Base-by-base conservation (phyloP, 106 monocot species). In the Ottelia alismoides region DNA sequence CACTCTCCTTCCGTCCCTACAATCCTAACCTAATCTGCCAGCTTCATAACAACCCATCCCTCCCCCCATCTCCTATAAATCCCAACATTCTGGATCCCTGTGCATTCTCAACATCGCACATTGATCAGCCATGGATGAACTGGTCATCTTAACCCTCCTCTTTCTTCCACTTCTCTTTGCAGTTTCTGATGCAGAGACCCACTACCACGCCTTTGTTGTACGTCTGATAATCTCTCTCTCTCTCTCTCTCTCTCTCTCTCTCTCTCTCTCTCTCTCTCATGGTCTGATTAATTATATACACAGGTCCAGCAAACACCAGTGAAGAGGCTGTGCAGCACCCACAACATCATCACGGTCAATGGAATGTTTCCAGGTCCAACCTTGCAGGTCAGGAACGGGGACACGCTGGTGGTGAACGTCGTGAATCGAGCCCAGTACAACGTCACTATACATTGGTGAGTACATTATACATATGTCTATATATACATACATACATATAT, bases 301-400 rank as follows among this genome's bases (percentile, higher is more conserved):
- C 43, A 85, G 85, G 60, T 85, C 14, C 57, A 80, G 64, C 70
- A 54, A 27, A 80, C 76, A 47, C 64, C 62, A 54, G 80, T 85
- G 85, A 74, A 80, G 80, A 85, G 77, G 85, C 77, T 80, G 74
- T 85, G 85, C 80, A 65, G 55, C 31, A 67, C 46, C 2, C 72
- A 54, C 61, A 66, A 26, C 20, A 77, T 77, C 53, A 77, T 85
- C 12, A 85, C 85, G 1, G 76, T 85, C 51, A 85, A 85, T n/a
- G 85, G 76, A 11, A 73, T 73, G 62, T 68, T 52, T 43, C 80
- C 85, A 1, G 85, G 85, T 23, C 85, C 85, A 11, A 77, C 85
- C 1, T 31, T 85, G 22, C 58, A 61, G 63, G 80, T 77, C 31
- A 61, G 56, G 32, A 68, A 80, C 25, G 85, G 85, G 17, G 85